phyloP scores from a whole-genome alignment of 2,329 filamentous ascomycete genomes.

The Fulvia fulva region DNA sequence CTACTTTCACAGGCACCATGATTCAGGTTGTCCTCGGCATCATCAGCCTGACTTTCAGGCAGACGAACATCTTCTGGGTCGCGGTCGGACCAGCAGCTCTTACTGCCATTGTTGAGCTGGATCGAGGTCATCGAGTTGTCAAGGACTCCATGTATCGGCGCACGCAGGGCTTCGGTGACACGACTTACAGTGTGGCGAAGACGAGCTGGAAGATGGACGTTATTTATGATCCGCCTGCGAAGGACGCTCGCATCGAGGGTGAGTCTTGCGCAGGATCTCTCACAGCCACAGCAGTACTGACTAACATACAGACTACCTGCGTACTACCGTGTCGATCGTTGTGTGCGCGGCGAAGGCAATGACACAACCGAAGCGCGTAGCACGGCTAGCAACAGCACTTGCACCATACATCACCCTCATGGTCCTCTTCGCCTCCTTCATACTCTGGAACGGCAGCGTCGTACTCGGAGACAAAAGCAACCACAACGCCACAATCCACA shows the following conservation, averaged over 20 bases:
- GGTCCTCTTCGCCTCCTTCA: slow-evolving; percentile 66
- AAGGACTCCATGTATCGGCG: slow-evolving; percentile 30
- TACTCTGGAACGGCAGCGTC: slow-evolving; percentile 83
- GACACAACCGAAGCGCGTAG: slow-evolving; percentile 23
- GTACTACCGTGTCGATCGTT: slow-evolving; percentile 58
- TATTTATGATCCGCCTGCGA: slow-evolving; percentile 49
- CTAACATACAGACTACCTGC: slow-evolving; percentile 22
- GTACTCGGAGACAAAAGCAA: slow-evolving; percentile 95
- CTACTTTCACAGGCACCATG: slow-evolving; percentile 17
- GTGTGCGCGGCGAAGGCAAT: slow-evolving; percentile 52
- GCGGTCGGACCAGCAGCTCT: slow-evolving; percentile 66
- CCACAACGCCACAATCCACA: slow-evolving; percentile 82
- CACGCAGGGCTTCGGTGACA: slow-evolving; percentile 31
- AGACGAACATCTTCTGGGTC: slow-evolving; percentile 97
- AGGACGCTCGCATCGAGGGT: slow-evolving; percentile 50
- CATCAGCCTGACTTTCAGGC: slow-evolving; percentile 69
- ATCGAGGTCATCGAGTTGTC: slow-evolving; percentile 49
- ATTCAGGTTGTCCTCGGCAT: slow-evolving; percentile 55
- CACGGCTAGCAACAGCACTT: slow-evolving; percentile 18
- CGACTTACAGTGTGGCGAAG: slow-evolving; percentile 25
- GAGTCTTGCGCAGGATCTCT: background rate
- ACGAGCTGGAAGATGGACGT: slow-evolving; percentile 40
- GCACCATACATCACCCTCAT: slow-evolving; percentile 60
- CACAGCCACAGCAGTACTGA: slow-evolving; percentile 5
- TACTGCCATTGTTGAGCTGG: slow-evolving; percentile 45